Base-by-base conservation (phyloP, 306 rosid genomes). In the Inga laurina region DNA sequence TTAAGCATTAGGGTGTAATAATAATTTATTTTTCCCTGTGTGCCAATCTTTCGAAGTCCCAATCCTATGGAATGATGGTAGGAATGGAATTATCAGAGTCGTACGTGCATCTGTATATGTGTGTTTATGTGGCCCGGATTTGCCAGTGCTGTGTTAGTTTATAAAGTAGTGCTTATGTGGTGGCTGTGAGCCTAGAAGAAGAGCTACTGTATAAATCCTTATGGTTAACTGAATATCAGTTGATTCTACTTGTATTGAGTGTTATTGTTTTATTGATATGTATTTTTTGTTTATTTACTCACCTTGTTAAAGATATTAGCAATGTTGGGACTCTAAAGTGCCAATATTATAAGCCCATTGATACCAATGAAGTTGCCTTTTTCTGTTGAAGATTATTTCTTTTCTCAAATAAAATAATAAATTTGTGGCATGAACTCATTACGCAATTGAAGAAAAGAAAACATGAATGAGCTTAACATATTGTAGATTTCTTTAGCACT, bases 381-480 rank as follows among this genome's bases (percentile, higher is more conserved):
- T 18, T 46, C 39, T 72, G 8, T 35, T 72, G 48, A 71, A 54
- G 39, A 45, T 22, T 4, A 4, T 39, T 37, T 69, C 8, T 57
- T 61, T 49, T 73, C 59, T 45, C 21, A 9, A 32, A 34, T 54
- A 54, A 2, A 34, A 52, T 54, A 34, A 2, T 32, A 32, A 74
- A 2, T 44, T 44, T 24, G 39, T 72, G 67, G 46, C 21, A 4
- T 39, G 43, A 39, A 46, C 48, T 78, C 11, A 46, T 54, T 22
- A 46, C 46, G 66, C 11, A 46, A 72, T 46, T 48, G 41, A 35
- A 48, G 75, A 74, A 16, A 35, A 48, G 75, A 74, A 16, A 46
- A 8, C 18, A 34, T n/a, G 54, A 27, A 51, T 66, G 67, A 45
- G 39, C 85, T 77, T 35, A 39, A 49, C 68, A 68, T 59, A 74